A percentile compares a stretch with the other conserved stretches of the same genome.
Conservation (phyloP, 306 rosid genomes). For the Glycyrrhiza uralensis region DNA sequence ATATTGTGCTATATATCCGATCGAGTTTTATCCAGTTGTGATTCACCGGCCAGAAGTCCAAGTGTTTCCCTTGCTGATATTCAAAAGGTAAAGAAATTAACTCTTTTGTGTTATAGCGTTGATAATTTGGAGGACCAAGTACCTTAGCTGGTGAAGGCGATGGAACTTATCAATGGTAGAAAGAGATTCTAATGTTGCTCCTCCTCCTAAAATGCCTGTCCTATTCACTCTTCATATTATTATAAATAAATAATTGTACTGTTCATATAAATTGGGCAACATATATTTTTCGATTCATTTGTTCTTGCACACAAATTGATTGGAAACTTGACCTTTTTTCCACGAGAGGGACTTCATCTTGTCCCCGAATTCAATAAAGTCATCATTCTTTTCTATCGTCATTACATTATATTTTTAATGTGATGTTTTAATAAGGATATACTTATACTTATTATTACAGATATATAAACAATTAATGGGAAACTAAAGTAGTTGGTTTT, state of each 20-base stretch:
- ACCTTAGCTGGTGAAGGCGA: not conserved
- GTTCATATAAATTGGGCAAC: not conserved
- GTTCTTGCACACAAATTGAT: constrained; percentile 33
- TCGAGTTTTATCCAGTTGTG: too few species aligned
- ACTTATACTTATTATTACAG: too few species aligned
- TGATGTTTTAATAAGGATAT: too few species aligned
- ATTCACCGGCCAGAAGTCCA: too few species aligned
- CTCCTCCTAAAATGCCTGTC: constrained; percentile 25
- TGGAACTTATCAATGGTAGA: constrained; percentile 16
- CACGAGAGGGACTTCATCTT: constrained; percentile 16
- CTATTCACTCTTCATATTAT: constrained; percentile 5
- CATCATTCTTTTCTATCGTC: constrained; percentile 18
- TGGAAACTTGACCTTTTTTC: constrained; percentile 27
- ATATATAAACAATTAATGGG: too few species aligned
- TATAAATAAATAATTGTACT: not conserved
- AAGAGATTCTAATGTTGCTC: constrained; percentile 5
- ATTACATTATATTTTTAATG: not conserved
- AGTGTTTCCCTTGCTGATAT: too few species aligned
- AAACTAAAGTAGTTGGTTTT: too few species aligned
- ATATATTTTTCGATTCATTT: not conserved
- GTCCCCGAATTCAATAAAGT: constrained; percentile 15
- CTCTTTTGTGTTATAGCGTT: too few species aligned
- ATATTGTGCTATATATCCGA: too few species aligned
- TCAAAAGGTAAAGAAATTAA: too few species aligned
- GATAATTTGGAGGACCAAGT: constrained; percentile 16